Percentiles rank a stretch among this genome's conserved stretches.
Conservation (phyloP, 106 monocot species). For the Dioscorea dumetorum region DNA sequence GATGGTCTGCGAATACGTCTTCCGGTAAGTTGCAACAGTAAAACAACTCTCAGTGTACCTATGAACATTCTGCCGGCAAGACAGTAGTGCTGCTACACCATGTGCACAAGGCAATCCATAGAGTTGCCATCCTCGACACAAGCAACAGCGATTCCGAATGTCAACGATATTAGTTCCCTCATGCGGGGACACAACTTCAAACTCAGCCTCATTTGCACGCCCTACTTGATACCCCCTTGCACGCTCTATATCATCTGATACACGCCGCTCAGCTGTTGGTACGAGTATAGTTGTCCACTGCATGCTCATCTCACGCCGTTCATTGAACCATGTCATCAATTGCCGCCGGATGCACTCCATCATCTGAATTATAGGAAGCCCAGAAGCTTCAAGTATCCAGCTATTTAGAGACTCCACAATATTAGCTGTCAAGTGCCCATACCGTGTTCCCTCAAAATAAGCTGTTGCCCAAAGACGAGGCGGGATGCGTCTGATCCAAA, state of each 20-base stretch:
- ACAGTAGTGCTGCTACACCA: constrained; percentile 77
- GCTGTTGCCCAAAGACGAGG: constrained; percentile 92
- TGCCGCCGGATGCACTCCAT: constrained; percentile 86
- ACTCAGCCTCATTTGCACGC: constrained; percentile 86
- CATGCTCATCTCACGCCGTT: constrained; percentile 80
- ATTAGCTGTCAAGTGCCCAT: constrained; percentile 85
- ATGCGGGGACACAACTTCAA: constrained; percentile 69
- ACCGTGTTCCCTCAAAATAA: constrained; percentile 86
- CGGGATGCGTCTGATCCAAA: constrained; percentile 78
- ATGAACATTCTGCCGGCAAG: constrained; percentile 84
- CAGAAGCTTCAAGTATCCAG: constrained; percentile 87
- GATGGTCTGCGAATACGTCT: constrained; percentile 88
- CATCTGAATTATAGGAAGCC: constrained; percentile 93
- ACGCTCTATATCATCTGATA: constrained; percentile 63
- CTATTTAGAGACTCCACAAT: constrained; percentile 67
- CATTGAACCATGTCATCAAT: constrained; percentile 98
- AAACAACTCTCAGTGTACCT: constrained; percentile 92
- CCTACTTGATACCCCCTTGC: constrained; percentile 62
- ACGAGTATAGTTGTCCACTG: constrained; percentile 77
- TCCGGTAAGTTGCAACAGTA: constrained; percentile 82
- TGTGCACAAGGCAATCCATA: constrained; percentile 93
- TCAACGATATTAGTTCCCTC: constrained; percentile 86
- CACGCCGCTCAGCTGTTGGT: constrained; percentile 64
- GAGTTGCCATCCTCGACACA: constrained; percentile 92
- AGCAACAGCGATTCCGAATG: constrained; percentile 82